Percentiles rank a stretch among this genome's conserved stretches.
These are phyloP conservation scores for Lenwebbia sp. DNA, from an alignment of 345 rosid species.

Conservation along the genomic window DNA sequence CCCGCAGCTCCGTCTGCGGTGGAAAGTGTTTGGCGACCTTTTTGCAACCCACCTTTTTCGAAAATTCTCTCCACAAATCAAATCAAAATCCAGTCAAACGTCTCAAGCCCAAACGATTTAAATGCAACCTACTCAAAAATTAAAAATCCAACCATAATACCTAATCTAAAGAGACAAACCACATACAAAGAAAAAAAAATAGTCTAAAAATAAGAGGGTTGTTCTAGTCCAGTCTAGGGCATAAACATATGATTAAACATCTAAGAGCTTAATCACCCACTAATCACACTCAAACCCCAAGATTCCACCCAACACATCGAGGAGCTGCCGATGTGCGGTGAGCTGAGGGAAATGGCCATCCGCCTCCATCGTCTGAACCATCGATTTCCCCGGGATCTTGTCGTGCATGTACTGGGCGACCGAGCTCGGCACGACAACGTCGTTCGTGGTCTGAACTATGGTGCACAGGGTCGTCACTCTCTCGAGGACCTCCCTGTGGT, in stretches of 20 bases:
- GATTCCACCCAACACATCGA: neutral
- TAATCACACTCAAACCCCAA: neutral
- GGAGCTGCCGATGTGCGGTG: neutral
- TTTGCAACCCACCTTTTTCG: too few species aligned
- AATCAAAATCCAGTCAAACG: neutral
- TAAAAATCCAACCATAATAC: neutral
- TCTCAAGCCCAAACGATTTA: neutral
- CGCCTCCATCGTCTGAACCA: neutral
- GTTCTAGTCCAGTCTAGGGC: neutral
- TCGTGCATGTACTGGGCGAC: slow-evolving; percentile 1
- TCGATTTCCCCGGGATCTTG: neutral
- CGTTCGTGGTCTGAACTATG: slow-evolving; percentile 2
- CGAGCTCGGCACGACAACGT: slow-evolving; percentile 3
- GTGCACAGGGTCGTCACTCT: slow-evolving; percentile 5
- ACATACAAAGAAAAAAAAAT: neutral
- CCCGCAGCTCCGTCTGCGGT: too few species aligned
- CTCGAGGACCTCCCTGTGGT: slow-evolving; percentile 2
- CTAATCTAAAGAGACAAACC: neutral
- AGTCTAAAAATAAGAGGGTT: neutral
- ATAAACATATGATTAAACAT: neutral
- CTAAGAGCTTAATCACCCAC: neutral
- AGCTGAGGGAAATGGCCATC: slow-evolving; percentile 10
- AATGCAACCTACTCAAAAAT: neutral
- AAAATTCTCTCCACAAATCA: neutral
- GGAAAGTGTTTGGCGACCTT: too few species aligned